Base-by-base conservation (phyloP, 805 yeast genomes). In the Yarrowia porcina region DNA sequence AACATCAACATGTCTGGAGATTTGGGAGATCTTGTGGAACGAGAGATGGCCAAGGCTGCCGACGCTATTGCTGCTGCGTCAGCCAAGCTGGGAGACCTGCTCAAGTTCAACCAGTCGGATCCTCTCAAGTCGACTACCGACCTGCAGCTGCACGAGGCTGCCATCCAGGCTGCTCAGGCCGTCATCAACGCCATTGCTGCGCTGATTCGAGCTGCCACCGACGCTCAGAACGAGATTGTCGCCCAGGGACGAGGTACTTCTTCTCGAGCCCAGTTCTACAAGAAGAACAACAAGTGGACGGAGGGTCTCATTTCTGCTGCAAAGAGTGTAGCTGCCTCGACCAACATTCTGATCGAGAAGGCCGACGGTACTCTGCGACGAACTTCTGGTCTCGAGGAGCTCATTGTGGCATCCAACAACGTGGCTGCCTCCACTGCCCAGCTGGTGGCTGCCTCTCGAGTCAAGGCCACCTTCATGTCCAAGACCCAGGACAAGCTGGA, bases 381-480 rank as follows among this genome's bases (percentile, higher is more conserved):
- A 1, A 72, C 74, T n/a, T 86, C 85, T 67, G 77, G 89, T 0
- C 90, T 85, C 64, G 97, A 90, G 71, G 89, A 90, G 75, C 81
- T 90, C 65, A 88, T 90, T 68, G 97, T 90, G 25, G 93, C 96
- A 0, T 90, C 96, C 1, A 89, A 89, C 69, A 96, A 90, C 72
- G 97, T 90, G 9, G 92, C 96, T 1, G 91, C 96, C 0, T 87
- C 96, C 0, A 90, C 97, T 0, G 96, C 93, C 2, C 97, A 90
- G 76, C 80, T 90, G 60, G 97, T 90, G 6, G 92, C 97, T 6
- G 94, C 97, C 0, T 87, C 96, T 0, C 81, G 96, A 68, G 96
- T 89, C 21, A 90, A 90, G 73, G 90, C 96, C 0, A 81, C 86
- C 44, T 82, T 84, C 68, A 83, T 83, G 75, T 89, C 96, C 1